A percentile compares a stretch with the other conserved stretches of the same genome.
These are phyloP conservation scores for Grosmannia huntii DNA, from an alignment of 2,329 filamentous ascomycete genomes.

Conservation along the genomic window DNA sequence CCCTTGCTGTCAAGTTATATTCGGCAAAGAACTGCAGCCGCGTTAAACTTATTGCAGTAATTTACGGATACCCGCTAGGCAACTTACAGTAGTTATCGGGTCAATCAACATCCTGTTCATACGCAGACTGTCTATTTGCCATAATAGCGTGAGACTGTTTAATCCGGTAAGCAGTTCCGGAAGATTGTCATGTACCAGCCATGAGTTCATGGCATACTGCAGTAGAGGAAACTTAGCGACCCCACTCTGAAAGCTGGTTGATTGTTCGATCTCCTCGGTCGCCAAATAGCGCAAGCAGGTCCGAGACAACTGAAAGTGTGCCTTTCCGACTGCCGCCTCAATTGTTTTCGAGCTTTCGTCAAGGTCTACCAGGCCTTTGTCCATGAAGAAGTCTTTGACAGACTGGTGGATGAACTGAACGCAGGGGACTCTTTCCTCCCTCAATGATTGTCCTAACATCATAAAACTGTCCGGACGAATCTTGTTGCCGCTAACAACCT, in stretches of 20 bases:
- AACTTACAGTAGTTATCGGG: no score
- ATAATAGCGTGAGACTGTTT: background rate
- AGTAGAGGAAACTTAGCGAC: background rate
- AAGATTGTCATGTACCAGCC: background rate
- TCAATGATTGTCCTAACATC: no score
- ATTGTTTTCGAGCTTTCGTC: background rate
- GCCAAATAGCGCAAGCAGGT: background rate
- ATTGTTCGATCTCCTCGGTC: background rate
- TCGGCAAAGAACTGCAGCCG: no score
- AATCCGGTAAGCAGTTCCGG: background rate
- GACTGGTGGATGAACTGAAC: background rate
- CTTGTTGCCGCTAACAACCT: background rate
- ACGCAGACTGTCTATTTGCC: background rate
- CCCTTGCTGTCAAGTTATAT: no score
- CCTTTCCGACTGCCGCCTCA: background rate
- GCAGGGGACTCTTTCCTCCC: no score
- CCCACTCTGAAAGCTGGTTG: background rate
- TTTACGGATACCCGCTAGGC: no score
- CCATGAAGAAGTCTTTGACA: background rate
- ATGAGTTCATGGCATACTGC: background rate
- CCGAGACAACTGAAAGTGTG: background rate
- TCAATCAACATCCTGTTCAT: no score
- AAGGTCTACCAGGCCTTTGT: background rate
- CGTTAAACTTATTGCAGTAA: no score
- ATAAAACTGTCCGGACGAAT: no score